Base-by-base conservation (phyloP, 2,329 filamentous ascomycete species). In the Fusarium secorum region DNA sequence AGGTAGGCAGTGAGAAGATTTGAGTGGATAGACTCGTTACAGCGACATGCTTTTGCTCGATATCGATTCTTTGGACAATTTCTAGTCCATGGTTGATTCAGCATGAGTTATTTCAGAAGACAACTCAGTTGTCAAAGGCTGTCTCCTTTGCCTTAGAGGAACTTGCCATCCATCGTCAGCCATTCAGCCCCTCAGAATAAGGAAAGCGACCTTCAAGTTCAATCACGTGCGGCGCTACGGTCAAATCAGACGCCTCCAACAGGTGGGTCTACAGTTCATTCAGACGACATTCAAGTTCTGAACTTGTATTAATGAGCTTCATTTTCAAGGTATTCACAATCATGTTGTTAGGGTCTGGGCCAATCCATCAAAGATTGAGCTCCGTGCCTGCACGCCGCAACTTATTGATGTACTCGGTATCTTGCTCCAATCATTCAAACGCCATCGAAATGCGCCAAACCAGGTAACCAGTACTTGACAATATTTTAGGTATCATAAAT, bases 141-240 rank as follows among this genome's bases (percentile, higher is more conserved):
- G 60, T 49, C 45, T 55, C 65, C 42, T 66, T 70, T 65, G 60
- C 73, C 58, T 68, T 61, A 65, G 52, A 75, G 73, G 63, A 73
- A 70, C 73, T 76, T 66, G 55, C 67, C 54, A 39, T 65, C 60
- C 46, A 72, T 60, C 44, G 72, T 76, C 74, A 76, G 71, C 74
- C 70, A 75, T 72, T 71, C 69, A 66, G 72, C 75, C 75, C 75
- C 75, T 76, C 75, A 72, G 63, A 64, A 68, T 72, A 53, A 48
- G 66, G 67, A 73, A 75, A 75, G 72, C 60, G 68, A 70, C 68
- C 66, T 65, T 72, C 60, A 59, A 63, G 51, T 54, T 30, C 39
- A 42, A 72, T 76, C 75, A 76, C 75, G 75, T 76, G 75, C 74
- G 49, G 45, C 57, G 14, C 42, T 35, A 57, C 59, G 48, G 28